These are phyloP conservation scores for Boletus subcaerulescens DNA, from an alignment of 768 basidiomycete genomes.

Conservation along the genomic window DNA sequence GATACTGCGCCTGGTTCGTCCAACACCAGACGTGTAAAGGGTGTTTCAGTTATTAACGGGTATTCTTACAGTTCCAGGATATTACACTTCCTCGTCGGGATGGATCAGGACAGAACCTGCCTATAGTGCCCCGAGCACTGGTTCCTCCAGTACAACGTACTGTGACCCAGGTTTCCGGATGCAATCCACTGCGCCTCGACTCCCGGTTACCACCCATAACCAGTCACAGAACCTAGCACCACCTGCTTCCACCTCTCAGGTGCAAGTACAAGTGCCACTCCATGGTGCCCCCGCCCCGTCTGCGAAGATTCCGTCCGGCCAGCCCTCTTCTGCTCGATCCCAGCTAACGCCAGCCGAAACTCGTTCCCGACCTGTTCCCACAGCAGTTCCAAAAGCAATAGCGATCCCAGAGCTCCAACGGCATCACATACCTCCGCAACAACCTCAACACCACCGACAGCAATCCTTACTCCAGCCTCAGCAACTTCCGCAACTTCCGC, in stretches of 20 bases:
- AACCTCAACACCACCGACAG: background rate
- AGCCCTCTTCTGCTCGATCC: background rate
- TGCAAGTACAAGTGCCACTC: background rate
- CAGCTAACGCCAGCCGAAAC: background rate
- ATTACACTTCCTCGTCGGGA: slow-evolving; percentile 3
- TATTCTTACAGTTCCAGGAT: background rate
- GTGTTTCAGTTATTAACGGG: background rate
- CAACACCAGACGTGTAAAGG: background rate
- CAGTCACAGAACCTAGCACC: background rate
- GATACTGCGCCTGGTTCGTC: slow-evolving; percentile 10
- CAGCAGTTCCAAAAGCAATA: background rate
- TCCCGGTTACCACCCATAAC: background rate
- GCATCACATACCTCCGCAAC: background rate
- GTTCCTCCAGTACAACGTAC: background rate
- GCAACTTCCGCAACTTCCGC: background rate
- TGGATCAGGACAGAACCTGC: background rate
- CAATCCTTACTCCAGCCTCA: background rate
- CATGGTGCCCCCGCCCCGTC: background rate
- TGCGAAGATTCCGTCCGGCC: background rate
- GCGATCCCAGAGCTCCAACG: background rate
- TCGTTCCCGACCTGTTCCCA: background rate
- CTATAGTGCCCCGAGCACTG: background rate
- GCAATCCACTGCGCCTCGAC: background rate
- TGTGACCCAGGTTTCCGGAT: background rate
- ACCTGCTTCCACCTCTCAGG: background rate